Evolutionary conservation across 225 moss, liverwort and hornwort genomes (phyloP).

Genomic region (Sphagnum tenellum): DNA sequence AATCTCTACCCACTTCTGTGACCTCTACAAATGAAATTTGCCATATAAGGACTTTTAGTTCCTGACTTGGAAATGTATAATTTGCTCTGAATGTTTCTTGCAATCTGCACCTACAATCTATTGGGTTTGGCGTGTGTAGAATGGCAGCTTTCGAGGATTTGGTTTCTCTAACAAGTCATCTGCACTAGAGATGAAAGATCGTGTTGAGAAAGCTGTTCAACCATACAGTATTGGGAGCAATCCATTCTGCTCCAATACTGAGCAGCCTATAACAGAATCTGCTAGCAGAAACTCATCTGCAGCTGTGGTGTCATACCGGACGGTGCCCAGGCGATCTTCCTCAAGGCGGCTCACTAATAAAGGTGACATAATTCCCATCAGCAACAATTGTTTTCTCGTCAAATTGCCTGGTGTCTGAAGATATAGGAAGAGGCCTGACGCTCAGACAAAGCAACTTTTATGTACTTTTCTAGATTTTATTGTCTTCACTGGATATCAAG

Average conservation of each 20-base stretch:
- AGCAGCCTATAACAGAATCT: slow-evolving; percentile 22
- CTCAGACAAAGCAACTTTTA: too few relatives aligned
- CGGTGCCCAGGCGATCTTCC: slow-evolving; percentile 44
- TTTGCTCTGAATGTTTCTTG: too few relatives aligned
- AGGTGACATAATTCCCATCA: slow-evolving; percentile 12
- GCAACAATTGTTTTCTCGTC: neutral
- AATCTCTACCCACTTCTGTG: too few relatives aligned
- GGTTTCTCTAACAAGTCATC: slow-evolving; percentile 42
- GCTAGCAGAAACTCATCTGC: slow-evolving; percentile 13
- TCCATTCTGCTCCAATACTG: slow-evolving; percentile 20
- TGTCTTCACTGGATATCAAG: too few relatives aligned
- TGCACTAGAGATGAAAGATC: slow-evolving; percentile 53
- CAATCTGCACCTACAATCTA: too few relatives aligned
- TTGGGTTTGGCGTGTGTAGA: slow-evolving; percentile 16
- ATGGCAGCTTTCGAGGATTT: slow-evolving; percentile 59
- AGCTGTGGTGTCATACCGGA: slow-evolving; percentile 40
- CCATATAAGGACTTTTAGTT: too few relatives aligned
- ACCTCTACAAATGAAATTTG: too few relatives aligned
- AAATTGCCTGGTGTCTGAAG: neutral
- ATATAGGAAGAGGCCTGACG: too few relatives aligned
- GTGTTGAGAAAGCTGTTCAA: slow-evolving; percentile 44
- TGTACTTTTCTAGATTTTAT: too few relatives aligned
- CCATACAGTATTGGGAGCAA: slow-evolving; percentile 44
- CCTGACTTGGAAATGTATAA: too few relatives aligned
- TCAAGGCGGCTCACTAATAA: slow-evolving; percentile 32